Evolutionary conservation across 225 moss, liverwort and hornwort species (phyloP).

Genomic region (Neckera pumila): DNA sequence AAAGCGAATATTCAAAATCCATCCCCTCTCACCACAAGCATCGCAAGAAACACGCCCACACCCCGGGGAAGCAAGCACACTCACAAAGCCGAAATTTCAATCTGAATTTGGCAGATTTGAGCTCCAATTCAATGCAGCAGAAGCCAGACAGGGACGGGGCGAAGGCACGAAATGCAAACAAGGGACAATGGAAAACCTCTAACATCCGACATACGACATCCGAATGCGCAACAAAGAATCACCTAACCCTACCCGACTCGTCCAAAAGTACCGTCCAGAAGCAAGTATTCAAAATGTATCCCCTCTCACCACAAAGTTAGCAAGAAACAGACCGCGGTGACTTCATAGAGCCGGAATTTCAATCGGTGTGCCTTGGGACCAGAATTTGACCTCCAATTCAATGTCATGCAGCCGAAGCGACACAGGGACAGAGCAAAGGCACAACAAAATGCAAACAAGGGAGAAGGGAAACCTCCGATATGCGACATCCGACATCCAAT

Average conservation of each 20-base stretch:
- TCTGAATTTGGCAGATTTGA: not conserved
- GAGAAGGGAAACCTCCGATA: not conserved
- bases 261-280: not conserved
- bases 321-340: not conserved
- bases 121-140: not conserved
- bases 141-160: not conserved
- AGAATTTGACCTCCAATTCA: not conserved
- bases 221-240: not conserved
- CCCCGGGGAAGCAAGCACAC: not conserved
- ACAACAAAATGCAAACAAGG: not conserved
- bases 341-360: not conserved
- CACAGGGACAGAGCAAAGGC: not conserved
- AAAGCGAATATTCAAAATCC: not conserved
- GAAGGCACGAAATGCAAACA: not conserved
- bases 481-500: not conserved
- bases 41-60: not conserved
- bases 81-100: not conserved
- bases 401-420: not conserved
- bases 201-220: not conserved
- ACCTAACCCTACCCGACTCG: not conserved
- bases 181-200: not conserved
- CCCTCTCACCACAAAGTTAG: not conserved
- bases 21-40: not conserved
- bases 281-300: not conserved
- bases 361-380: not conserved